Percentiles rank a stretch among this genome's conserved stretches.
Conservation (phyloP, 1,139 yeast species). For the Kurtzmaniella quercitrusa region DNA sequence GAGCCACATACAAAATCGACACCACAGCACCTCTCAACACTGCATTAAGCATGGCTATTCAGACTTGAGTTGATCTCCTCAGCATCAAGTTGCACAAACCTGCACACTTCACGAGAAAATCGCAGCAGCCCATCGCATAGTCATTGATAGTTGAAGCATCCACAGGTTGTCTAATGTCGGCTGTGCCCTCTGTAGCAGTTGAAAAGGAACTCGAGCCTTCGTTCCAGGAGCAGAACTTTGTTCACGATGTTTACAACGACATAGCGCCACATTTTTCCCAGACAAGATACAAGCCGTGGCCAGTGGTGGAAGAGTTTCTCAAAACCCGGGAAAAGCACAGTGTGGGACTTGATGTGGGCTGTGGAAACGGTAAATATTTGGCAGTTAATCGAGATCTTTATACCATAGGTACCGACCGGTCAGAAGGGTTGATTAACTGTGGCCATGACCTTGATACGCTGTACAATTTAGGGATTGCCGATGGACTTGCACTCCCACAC, state of each 20-base stretch:
- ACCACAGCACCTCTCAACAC: neutral
- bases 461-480: conserved; percentile 58
- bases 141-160: neutral
- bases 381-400: conserved; percentile 62
- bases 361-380: conserved; percentile 94
- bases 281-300: conserved; percentile 97
- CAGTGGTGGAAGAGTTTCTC: conserved; percentile 77
- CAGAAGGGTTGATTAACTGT: conserved; percentile 71
- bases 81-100: neutral
- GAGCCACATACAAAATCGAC: neutral
- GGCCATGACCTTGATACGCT: conserved; percentile 40
- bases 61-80: neutral
- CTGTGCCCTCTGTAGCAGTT: conserved; percentile 28
- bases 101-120: neutral
- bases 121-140: neutral
- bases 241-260: conserved; percentile 85
- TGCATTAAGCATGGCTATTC: neutral
- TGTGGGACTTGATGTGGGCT: conserved; percentile 73
- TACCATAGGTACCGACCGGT: conserved; percentile 80
- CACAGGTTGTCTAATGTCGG: conserved; percentile 17
- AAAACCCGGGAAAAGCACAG: conserved; percentile 27
- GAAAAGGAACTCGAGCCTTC: conserved; percentile 38
- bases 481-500: conserved; percentile 73
- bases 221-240: conserved; percentile 68
- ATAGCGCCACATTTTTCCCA: conserved; percentile 91